Evolutionary conservation across 768 basidiomycete genomes (phyloP).

Genomic region (Suillus decipiens): DNA sequence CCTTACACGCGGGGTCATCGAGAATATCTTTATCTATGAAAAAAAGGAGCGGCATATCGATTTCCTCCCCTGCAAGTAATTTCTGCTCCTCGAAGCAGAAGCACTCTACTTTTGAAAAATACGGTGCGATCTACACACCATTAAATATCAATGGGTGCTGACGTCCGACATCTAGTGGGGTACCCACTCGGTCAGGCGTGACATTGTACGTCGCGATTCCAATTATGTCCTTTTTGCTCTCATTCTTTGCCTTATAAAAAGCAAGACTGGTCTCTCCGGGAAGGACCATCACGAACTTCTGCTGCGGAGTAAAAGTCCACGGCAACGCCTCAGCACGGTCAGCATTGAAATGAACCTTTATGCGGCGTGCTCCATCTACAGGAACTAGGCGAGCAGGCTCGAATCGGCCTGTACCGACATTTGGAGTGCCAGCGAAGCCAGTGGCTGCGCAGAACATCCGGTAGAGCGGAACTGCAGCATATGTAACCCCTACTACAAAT

Average conservation of each 20-base stretch:
- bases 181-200: slow-evolving; percentile 89
- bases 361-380: slow-evolving; percentile 63
- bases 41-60: slow-evolving; percentile 97
- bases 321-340: slow-evolving; percentile 87
- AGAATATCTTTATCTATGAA: slow-evolving; percentile 98
- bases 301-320: slow-evolving; percentile 91
- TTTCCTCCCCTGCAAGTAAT: slow-evolving; percentile 91
- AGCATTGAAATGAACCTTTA: slow-evolving; percentile 96
- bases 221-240: slow-evolving; percentile 83
- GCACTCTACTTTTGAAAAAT: slow-evolving; percentile 99
- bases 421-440: slow-evolving; percentile 94
- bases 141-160: background rate
- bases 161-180: background rate
- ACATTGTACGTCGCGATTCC: slow-evolving; percentile 99
- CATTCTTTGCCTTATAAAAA: slow-evolving; percentile 93
- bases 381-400: slow-evolving; percentile 85
- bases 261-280: slow-evolving; percentile 96
- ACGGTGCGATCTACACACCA: slow-evolving; percentile 80
- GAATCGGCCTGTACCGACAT: slow-evolving; percentile 83
- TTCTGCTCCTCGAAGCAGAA: slow-evolving; percentile 99
- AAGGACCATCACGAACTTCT: slow-evolving; percentile 85
- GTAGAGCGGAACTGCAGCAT: slow-evolving; percentile 96
- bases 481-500: slow-evolving; percentile 80
- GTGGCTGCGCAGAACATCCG: slow-evolving; percentile 98
- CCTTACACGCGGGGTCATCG: slow-evolving; percentile 86